Conservation (phyloP, 2,329 filamentous ascomycete genomes). For the Exophiala xenobiotica region DNA sequence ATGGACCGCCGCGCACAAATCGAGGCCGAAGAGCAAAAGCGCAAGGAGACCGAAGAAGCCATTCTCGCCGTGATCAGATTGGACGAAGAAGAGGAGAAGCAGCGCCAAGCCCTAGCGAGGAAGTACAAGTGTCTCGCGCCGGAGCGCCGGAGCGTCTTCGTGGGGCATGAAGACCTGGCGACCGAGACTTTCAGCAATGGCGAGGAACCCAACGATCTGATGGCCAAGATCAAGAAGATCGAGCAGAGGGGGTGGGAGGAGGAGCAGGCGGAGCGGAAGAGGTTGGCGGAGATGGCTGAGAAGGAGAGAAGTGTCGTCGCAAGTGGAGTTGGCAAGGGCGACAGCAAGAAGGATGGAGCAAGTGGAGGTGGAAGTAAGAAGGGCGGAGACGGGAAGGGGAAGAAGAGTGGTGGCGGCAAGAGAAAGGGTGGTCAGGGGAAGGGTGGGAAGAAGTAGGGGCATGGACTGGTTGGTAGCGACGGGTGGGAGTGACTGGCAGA, state of each 20-base stretch:
- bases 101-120: conserved; percentile 5
- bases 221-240: conserved; percentile 9
- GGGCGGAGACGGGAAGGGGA: not conserved
- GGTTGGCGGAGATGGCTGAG: not conserved
- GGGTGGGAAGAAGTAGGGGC: not conserved
- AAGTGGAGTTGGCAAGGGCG: too few species aligned
- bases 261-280: conserved; percentile 9
- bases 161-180: conserved; percentile 11
- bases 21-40: not conserved
- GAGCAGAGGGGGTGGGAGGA: conserved; percentile 22
- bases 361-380: not conserved
- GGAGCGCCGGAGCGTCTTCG: conserved; percentile 6
- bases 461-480: not conserved
- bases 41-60: not conserved
- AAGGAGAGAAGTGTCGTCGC: too few species aligned
- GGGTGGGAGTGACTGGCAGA: not conserved
- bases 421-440: not conserved
- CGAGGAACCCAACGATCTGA: conserved; percentile 15
- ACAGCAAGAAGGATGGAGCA: not conserved
- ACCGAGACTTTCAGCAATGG: conserved; percentile 19
- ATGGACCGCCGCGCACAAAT: not conserved
- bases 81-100: not conserved
- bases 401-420: not conserved
- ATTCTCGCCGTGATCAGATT: not conserved
- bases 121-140: conserved; percentile 11